Evolutionary conservation across 495 filamentous ascomycete genomes (phyloP).

Genomic region (Penicillium lagena): DNA sequence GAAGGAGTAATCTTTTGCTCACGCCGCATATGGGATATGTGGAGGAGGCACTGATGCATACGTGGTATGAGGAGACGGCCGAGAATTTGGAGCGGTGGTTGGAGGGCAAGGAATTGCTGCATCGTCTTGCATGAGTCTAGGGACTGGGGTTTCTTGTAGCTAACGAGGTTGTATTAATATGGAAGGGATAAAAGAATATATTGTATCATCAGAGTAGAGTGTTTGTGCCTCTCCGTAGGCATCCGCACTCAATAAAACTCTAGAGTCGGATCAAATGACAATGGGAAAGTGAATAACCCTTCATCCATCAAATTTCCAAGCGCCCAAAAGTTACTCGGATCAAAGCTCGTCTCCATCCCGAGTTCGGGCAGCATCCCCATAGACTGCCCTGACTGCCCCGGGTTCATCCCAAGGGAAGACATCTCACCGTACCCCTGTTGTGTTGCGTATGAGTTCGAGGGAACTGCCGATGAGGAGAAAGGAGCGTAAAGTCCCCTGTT

Average conservation of each 20-base stretch:
- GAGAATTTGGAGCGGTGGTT: conserved; percentile 54
- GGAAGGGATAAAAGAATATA: too few relatives aligned
- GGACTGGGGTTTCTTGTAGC: neutral
- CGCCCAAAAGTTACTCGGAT: conserved; percentile 24
- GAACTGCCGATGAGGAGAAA: conserved; percentile 2
- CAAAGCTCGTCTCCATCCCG: conserved; percentile 18
- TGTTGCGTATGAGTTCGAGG: conserved; percentile 1
- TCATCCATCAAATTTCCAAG: conserved; percentile 34
- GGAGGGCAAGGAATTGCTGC: conserved; percentile 41
- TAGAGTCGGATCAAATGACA: conserved; percentile 20
- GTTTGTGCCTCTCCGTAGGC: too few relatives aligned
- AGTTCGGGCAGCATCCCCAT: conserved; percentile 23
- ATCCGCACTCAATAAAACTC: conserved; percentile 2
- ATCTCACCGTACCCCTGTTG: conserved; percentile 10
- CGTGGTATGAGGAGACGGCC: conserved; percentile 57
- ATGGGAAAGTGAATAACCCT: conserved; percentile 27
- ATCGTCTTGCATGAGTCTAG: neutral
- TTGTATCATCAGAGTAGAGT: too few relatives aligned
- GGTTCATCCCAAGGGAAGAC: conserved; percentile 1
- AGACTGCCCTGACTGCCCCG: conserved; percentile 6
- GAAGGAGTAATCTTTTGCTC: conserved; percentile 51
- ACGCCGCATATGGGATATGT: conserved; percentile 71
- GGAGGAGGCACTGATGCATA: conserved; percentile 44
- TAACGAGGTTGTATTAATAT: too few relatives aligned
- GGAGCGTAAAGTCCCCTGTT: conserved; percentile 8